Conservation (phyloP, 495 filamentous ascomycete species). For the Penicillium robsamsonii region DNA sequence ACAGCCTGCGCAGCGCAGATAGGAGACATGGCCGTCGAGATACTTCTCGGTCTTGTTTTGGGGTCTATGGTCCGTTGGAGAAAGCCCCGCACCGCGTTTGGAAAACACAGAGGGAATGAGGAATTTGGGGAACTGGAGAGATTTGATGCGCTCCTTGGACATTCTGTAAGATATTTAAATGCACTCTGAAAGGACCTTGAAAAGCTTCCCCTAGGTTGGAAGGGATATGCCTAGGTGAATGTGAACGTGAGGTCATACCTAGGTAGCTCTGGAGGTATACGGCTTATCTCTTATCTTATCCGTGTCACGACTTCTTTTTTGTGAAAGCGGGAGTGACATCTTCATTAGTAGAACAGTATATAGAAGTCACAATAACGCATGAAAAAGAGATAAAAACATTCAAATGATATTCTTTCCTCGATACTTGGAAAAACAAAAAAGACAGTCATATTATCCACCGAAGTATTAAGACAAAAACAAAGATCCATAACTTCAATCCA, state of each 20-base stretch:
- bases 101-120: conserved; percentile 54
- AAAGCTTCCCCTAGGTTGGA: neutral
- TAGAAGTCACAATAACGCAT: neutral
- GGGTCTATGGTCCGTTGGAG: conserved; percentile 16
- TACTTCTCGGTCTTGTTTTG: conserved; percentile 33
- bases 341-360: neutral
- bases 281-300: conserved; percentile 6
- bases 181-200: neutral
- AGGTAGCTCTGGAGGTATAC: neutral
- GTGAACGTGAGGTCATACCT: neutral
- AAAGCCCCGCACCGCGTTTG: conserved; percentile 29
- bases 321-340: neutral
- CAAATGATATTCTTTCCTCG: neutral
- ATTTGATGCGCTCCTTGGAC: conserved; percentile 18
- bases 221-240: neutral
- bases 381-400: neutral
- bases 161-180: conserved; percentile 2
- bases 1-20: conserved; percentile 72
- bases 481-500: neutral
- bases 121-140: conserved; percentile 42
- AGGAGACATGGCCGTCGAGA: conserved; percentile 52
- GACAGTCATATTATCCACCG: neutral
- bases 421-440: neutral
- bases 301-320: neutral
- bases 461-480: neutral